Base-by-base conservation (phyloP, 2,329 filamentous ascomycete genomes). In the Cytospora chrysosperma region DNA sequence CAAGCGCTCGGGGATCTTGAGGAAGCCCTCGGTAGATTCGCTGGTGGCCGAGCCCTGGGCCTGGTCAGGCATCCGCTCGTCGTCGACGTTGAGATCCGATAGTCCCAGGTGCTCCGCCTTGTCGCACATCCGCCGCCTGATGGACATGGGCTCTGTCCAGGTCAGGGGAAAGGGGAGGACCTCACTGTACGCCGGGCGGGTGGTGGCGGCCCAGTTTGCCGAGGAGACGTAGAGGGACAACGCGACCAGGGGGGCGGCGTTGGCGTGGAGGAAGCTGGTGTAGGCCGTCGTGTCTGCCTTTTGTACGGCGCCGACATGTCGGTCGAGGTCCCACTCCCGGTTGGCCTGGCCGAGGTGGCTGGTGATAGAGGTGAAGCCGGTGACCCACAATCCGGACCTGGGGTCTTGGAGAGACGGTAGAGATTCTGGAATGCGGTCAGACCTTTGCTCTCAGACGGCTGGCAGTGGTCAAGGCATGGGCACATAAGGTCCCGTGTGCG, bases 201-300 rank as follows among this genome's bases (percentile, higher is more conserved):
- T 97, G 56, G 84, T 79, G 51, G 83, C 80, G 61, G 87, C 82
- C 84, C 95, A 99, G 79, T 98, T 97, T 67, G 92, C 87, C 63
- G 89, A 91, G 34, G 93, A 95, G 67, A 95, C 90, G 75, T 96
- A 98, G 69, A 98, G 88, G 58, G 88, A 93, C 63, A 97, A 87
- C 70, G 96, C 91, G 70, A 97, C 75, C 65, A 98, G 85, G 34
- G 89, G 86, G 56, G 88, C 86, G n/a, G 89, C 91, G 64, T 89
- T 87, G 28, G 88, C 85, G 73, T 88, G 82, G 69, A 97, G 79
- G 75, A 93, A 93, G 67, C 91, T 85, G 40, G 85, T 80, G 76
- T 84, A 82, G 66, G 81, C 86, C 67, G 79, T 71, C 55, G 72
- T 68, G 70, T 86, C 82, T 27, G 83, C 83, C 40, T 70, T 70